Evolutionary conservation across 208 protist species (phyloP).

Genomic region (Acanthamoeba sp.): DNA sequence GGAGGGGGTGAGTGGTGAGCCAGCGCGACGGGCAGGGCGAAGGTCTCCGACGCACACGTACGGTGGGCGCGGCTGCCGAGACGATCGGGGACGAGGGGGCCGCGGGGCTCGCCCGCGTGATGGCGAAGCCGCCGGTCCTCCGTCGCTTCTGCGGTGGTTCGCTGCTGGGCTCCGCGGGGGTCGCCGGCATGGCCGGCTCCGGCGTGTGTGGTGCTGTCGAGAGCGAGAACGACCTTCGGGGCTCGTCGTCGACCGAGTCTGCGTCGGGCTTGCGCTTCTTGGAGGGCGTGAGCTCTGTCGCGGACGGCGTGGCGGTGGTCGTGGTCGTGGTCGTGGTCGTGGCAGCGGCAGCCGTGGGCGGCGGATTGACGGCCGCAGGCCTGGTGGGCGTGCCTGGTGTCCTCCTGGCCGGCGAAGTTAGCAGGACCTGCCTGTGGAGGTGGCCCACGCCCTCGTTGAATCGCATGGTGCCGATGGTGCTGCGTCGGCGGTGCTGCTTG

Average conservation of each 20-base stretch:
- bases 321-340: not conserved
- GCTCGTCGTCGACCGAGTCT: not conserved
- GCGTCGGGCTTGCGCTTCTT: not conserved
- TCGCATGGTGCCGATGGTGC: slow-evolving; percentile 1
- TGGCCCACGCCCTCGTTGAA: slow-evolving; percentile 16
- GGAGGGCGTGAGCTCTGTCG: slow-evolving; percentile 1
- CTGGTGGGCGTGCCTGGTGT: not conserved
- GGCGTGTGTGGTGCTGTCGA: not conserved
- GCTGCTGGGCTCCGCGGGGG: slow-evolving; percentile 10
- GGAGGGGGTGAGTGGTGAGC: not conserved
- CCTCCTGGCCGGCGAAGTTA: not conserved
- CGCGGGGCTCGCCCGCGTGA: not conserved
- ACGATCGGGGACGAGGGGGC: not conserved
- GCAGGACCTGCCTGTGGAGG: slow-evolving; percentile 20
- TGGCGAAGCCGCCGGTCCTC: slow-evolving; percentile 20
- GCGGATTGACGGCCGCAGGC: not conserved
- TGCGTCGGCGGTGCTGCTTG: slow-evolving; percentile 26
- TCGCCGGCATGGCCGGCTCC: not conserved
- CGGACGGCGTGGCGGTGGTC: not conserved
- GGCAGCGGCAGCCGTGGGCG: not conserved
- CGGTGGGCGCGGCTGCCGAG: not conserved
- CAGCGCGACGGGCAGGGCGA: not conserved
- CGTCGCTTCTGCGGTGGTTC: slow-evolving; percentile 9
- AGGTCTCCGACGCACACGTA: not conserved
- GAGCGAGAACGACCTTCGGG: not conserved